Conservation (phyloP, 1,284 basidiomycete species). For the Cutaneotrichosporon arboriforme region DNA sequence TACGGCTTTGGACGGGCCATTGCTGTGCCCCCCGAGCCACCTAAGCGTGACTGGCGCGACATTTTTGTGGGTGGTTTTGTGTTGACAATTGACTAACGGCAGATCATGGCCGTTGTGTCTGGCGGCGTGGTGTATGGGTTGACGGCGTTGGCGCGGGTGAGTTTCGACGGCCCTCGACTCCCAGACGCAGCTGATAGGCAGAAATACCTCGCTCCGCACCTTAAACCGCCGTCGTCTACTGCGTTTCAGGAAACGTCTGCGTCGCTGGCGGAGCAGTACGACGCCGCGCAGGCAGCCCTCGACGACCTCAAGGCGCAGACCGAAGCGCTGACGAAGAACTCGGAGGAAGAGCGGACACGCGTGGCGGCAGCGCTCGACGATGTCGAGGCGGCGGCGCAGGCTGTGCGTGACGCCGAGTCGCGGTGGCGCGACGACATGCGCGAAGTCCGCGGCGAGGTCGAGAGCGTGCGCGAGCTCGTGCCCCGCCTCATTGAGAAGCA, state of each 20-base stretch:
- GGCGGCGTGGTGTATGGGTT: slow-evolving; percentile 84
- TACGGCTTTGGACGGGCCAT: slow-evolving; percentile 36
- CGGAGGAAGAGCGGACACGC: slow-evolving; percentile 74
- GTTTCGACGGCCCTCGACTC: slow-evolving; percentile 22
- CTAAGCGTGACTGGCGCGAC: slow-evolving; percentile 80
- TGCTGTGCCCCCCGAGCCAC: slow-evolving; percentile 45
- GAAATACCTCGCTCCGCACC: slow-evolving; percentile 89
- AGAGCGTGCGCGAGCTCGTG: slow-evolving; percentile 68
- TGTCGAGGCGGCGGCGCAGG: slow-evolving; percentile 59
- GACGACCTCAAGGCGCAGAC: slow-evolving; percentile 51
- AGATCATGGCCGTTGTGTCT: slow-evolving; percentile 92
- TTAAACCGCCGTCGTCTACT: slow-evolving; percentile 79
- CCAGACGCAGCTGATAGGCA: slow-evolving; percentile 43
- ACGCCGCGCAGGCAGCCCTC: slow-evolving; percentile 77
- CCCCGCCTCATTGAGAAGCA: slow-evolving; percentile 96
- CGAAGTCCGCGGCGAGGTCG: slow-evolving; percentile 86
- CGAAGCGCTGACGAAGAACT: slow-evolving; percentile 71
- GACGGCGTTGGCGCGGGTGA: slow-evolving; percentile 73
- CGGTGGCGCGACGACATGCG: slow-evolving; percentile 84
- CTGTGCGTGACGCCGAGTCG: slow-evolving; percentile 53
- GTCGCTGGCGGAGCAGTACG: slow-evolving; percentile 82
- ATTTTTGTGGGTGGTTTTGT: slow-evolving; percentile 65
- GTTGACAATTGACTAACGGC: neutral
- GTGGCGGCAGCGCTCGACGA: slow-evolving; percentile 73
- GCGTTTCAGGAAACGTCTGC: slow-evolving; percentile 86